Evolutionary conservation across 1,139 yeast genomes (phyloP), one percentile per base, ranked within the genome.

Genomic region (Zygosaccharomyces pseudobailii): DNA sequence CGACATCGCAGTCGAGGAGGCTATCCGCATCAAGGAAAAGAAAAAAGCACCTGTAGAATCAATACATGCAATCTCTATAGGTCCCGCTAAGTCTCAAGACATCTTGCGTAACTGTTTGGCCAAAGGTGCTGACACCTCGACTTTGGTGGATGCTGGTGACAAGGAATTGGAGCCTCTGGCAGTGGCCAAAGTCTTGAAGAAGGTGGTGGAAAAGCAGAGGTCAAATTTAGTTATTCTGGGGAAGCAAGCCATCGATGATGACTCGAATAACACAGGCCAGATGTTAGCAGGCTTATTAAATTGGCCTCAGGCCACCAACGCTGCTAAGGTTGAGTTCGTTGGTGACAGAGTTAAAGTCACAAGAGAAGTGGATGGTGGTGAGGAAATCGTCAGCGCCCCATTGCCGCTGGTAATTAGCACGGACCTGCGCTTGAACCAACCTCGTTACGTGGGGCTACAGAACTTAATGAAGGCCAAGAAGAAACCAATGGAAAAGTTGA

Each of bases 291-390:
- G 97, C 6, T 73, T 92, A 55, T 77, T 92, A 68, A 80, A 84
- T 62, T 92, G 98, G 98, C 95, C 97, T 17, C 98, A 92, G 70
- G 97, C 97, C 32, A 90, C 97, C 39, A 87, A 89, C 65, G 98
- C 97, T 6, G 84, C 95, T 43, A 86, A 88, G 68, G 94, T 92
- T 31, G 86, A 77, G 46, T 48, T 66, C 13, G 69, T 78, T 74
- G 36, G 80, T 79, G 25, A 78, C 44, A 68, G 70, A 46, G 84
- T 88, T 27, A 77, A 78, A 34, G 95, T 92, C 23, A 87, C 94
- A 37, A 79, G 97, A 63, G 98, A 92, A 72, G 81, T 90, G 46
- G 98, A 92, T 65, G 97, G 97, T 45, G 98, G 98, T 61, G 81
- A 87, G 42, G 96, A 89, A 67, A 82, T 88, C 13, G 75, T 92